A percentile compares a stretch with the other conserved stretches of the same genome.
Evolutionary conservation across 2,329 filamentous ascomycete species (phyloP).

Genomic region (Fusarium bulbicola): DNA sequence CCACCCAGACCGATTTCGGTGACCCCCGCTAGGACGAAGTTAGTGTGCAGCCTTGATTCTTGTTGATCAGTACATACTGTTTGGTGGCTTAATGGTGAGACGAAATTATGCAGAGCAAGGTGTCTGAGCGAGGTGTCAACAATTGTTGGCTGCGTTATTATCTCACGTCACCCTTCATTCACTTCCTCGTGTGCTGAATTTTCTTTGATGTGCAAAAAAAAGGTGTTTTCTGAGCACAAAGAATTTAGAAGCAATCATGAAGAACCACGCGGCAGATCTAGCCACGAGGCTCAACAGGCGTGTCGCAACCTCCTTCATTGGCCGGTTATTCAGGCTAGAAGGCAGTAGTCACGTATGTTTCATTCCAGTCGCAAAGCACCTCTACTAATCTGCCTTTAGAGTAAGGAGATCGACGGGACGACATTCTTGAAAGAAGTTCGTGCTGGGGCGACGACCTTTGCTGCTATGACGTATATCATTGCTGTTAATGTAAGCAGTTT

Average conservation of each 20-base stretch:
- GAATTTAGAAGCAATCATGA: slow-evolving; percentile 11
- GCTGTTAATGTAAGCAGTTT: slow-evolving; percentile 33
- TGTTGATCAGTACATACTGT: neutral
- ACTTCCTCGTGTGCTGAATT: neutral
- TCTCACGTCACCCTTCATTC: neutral
- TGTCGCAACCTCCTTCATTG: slow-evolving; percentile 15
- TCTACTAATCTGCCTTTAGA: neutral
- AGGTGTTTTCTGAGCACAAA: neutral
- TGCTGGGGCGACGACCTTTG: slow-evolving; percentile 66
- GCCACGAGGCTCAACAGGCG: slow-evolving; percentile 3
- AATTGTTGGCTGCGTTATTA: neutral
- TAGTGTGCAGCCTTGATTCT: neutral
- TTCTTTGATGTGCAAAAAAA: accelerated
- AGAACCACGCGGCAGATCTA: neutral
- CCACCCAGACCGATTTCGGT: neutral
- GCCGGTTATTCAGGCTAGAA: slow-evolving; percentile 27
- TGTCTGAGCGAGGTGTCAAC: neutral
- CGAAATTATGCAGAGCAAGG: neutral
- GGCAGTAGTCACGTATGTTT: slow-evolving; percentile 24
- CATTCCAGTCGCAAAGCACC: neutral
- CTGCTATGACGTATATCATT: slow-evolving; percentile 42
- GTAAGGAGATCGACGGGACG: slow-evolving; percentile 62
- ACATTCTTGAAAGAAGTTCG: slow-evolving; percentile 70
- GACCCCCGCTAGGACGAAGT: neutral
- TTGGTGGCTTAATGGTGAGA: neutral